Percentiles rank a stretch among this genome's conserved stretches.
Conservation (phyloP, 2,329 filamentous ascomycete species). For the Fusarium euwallaceae region DNA sequence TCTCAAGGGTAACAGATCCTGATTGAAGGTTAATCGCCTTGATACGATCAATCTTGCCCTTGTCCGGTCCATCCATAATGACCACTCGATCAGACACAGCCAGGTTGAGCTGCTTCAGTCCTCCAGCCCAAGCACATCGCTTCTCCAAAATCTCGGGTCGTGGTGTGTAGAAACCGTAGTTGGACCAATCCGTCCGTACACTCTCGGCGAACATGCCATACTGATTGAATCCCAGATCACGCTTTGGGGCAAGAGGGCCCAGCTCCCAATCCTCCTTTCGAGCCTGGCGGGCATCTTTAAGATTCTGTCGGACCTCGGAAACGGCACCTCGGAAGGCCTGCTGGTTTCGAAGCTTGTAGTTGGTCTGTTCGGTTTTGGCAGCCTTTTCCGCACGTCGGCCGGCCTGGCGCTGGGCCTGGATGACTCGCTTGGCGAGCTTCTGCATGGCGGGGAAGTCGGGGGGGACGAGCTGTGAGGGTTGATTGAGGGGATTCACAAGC, state of each 20-base stretch:
- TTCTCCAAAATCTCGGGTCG: conserved; percentile 54
- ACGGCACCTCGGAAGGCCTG: conserved; percentile 49
- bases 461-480: conserved; percentile 13
- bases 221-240: conserved; percentile 74
- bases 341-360: conserved; percentile 49
- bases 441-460: conserved; percentile 67
- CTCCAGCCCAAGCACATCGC: conserved; percentile 69
- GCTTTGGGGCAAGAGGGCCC: conserved; percentile 82
- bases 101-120: conserved; percentile 70
- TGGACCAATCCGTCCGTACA: conserved; percentile 54
- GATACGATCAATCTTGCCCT: conserved; percentile 86
- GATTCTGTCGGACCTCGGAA: conserved; percentile 51
- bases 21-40: conserved; percentile 64
- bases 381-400: conserved; percentile 60
- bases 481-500: conserved; percentile 27
- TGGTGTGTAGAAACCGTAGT: conserved; percentile 47
- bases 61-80: conserved; percentile 81
- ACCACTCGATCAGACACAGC: conserved; percentile 83
- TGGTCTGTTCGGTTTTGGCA: conserved; percentile 49
- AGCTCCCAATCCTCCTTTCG: conserved; percentile 83
- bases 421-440: conserved; percentile 76
- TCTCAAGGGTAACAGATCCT: conserved; percentile 72
- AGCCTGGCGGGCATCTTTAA: conserved; percentile 60
- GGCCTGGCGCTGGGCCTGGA: conserved; percentile 75
- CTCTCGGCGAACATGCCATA: conserved; percentile 68